Evolutionary conservation across 2,329 filamentous ascomycete genomes (phyloP), one percentile per base, ranked within the genome.

Genomic region (Rhynchosporium agropyri): DNA sequence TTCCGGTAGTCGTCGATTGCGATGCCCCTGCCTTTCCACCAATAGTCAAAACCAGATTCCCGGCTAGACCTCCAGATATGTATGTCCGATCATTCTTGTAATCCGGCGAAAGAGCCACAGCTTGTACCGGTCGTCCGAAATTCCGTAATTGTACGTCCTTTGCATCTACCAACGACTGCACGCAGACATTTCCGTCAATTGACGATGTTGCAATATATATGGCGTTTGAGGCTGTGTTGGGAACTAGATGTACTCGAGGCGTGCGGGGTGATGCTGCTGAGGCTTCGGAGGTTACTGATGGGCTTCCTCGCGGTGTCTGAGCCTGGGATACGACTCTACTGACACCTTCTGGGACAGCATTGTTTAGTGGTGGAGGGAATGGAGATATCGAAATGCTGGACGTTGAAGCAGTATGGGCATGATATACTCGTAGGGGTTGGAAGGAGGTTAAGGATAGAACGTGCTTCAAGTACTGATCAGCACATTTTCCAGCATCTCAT

Each of bases 151-250:
- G 89, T 2, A 97, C 92, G 77, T 99, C 95, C 72, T 92, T 96
- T 43, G 89, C 79, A 72, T 99, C 94, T 26, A 95, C 79, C 26
- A 99, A 79, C 0, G 92, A 96, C 63, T 92, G 89, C 0, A 99
- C 86, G 71, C 95, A 98, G 13, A 99, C 91, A 73, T 97, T 94
- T 20, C 95, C 96, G 75, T 99, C 95, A 73, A 96, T 91, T 0
- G 95, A 98, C 0, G 95, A 92, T 0, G 94, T 96, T 1, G 90
- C 94, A 68, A 99, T 90, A 75, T 95, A 91, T 46, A 99, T 96
- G 60, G 93, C 89, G 71, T 97, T 98, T 1, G 91, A 93, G 0
- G 92, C 90, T 0, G 83, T 91, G 63, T 88, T 86, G 0, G 90
- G 87, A 2, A 97, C 80, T 0, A 82, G 78, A 0, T 79, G 76